Percentiles rank a stretch among this genome's conserved stretches.
phyloP scores from a whole-genome alignment of 2,329 filamentous ascomycete species.

The Aspergillus arachidicola region DNA sequence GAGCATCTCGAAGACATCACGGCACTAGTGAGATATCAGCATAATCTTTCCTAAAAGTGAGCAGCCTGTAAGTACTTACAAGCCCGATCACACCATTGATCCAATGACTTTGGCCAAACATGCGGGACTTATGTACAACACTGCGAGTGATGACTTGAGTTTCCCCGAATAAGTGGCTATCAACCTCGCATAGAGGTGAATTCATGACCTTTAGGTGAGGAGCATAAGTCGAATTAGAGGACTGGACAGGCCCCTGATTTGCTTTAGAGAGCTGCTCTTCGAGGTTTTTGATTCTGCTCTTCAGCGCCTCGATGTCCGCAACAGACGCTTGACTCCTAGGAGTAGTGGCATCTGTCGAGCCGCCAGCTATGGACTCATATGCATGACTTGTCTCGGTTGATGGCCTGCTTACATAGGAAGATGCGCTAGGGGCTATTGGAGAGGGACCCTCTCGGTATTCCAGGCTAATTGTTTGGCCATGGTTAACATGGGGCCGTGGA shows the following conservation, averaged over 20 bases:
- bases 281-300: conserved; percentile 45
- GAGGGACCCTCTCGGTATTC: not conserved
- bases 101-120: conserved; percentile 61
- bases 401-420: conserved; percentile 8
- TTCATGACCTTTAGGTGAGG: conserved; percentile 41
- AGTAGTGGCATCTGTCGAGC: conserved; percentile 25
- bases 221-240: conserved; percentile 21
- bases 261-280: conserved; percentile 46
- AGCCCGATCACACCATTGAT: conserved; percentile 50
- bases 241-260: conserved; percentile 18
- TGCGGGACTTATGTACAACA: conserved; percentile 56
- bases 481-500: conserved; percentile 8
- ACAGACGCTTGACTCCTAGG: conserved; percentile 24
- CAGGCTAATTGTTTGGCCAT: conserved; percentile 1
- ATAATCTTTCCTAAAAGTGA: not conserved
- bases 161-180: conserved; percentile 36
- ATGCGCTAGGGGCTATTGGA: not conserved
- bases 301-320: conserved; percentile 43
- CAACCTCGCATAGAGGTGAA: conserved; percentile 45
- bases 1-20: conserved; percentile 45
- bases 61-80: conserved; percentile 36
- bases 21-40: conserved; percentile 16
- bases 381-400: conserved; percentile 12
- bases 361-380: conserved; percentile 12
- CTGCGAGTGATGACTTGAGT: conserved; percentile 41